Evolutionary conservation across 257 asterid species (phyloP).

Genomic region (Ligustrum vulgare): DNA sequence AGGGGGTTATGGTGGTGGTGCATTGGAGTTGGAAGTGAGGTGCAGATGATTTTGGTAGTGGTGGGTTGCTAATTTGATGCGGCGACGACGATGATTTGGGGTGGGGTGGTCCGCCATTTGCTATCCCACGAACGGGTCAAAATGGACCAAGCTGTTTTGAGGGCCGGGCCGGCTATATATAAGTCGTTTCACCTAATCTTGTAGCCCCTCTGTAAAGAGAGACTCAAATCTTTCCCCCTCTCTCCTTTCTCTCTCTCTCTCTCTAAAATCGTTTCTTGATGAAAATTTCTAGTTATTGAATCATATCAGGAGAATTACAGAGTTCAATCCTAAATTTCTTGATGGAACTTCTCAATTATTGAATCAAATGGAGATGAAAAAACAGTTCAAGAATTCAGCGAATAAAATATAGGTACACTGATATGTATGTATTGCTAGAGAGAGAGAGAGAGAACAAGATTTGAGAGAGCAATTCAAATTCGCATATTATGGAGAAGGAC

Average conservation of each 20-base stretch:
- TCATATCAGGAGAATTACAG: not conserved
- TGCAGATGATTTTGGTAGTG: too few species aligned
- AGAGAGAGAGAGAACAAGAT: not conserved
- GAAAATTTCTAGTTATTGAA: slow-evolving; percentile 19
- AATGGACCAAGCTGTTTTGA: not conserved
- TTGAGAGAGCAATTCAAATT: slow-evolving; percentile 17
- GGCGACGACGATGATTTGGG: too few species aligned
- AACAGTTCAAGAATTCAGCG: not conserved
- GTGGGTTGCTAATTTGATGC: too few species aligned
- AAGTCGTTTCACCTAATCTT: not conserved
- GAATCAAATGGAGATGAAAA: not conserved
- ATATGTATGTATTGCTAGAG: slow-evolving; percentile 11
- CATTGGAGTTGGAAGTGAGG: too few species aligned
- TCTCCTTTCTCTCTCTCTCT: slow-evolving; percentile 15
- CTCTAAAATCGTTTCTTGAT: slow-evolving; percentile 3
- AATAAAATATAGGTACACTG: not conserved
- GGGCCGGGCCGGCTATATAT: not conserved
- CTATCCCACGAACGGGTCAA: too few species aligned
- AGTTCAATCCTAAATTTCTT: not conserved
- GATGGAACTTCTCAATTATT: not conserved
- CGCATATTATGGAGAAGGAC: slow-evolving; percentile 30
- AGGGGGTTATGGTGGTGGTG: too few species aligned
- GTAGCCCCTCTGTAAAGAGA: not conserved
- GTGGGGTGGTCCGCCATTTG: too few species aligned
- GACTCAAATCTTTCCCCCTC: not conserved